Base-by-base conservation (phyloP, 306 rosid genomes). In the Alnus glutinosa region DNA sequence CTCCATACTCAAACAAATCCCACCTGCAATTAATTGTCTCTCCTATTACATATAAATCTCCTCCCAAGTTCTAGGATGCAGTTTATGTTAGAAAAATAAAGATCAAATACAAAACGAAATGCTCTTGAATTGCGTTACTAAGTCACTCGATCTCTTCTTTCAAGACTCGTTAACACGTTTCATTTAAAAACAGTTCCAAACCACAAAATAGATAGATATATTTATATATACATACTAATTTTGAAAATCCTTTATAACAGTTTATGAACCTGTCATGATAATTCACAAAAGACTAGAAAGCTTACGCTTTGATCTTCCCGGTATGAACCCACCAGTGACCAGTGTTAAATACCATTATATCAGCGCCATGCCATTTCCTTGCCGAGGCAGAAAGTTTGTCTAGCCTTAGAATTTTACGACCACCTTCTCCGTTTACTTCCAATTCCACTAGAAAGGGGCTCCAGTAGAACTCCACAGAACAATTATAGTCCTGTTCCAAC, bases 311-410 rank as follows among this genome's bases (percentile, higher is more conserved):
- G 74, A 59, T 42, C 75, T 84, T 84, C 32, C 88, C 86, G 0
- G 13, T 48, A 57, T 78, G 88, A 28, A 13, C 70, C 90, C 88
- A 87, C 90, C 88, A 84, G 74, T 82, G 90, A 50, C 90, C 86
- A 1, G 88, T 82, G 81, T 87, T 84, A 77, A 87, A 87, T 7
- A 87, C 85, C 90, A 87, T 87, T 47, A 84, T 18, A 47, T 84
- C 68, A 37, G 90, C 88, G 8, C 86, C 86, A 14, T 13, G 7
- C 88, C 88, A 87, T 47, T 68, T 72, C 49, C 12, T 28, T 11
- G 79, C 77, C 9, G 68, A 49, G 59, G 37, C 11, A 7, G 85
- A 57, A 14, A 87, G 77, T 59, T 77, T 71, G 67, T 82, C 86
- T 13, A 87, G 86, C 75, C 58, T 82, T 19, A 87, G 72, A 74